Percentiles rank a stretch among this genome's conserved stretches.
Evolutionary conservation across 176 grass and related monocot genomes (phyloP).

Genomic region (Oryza australiensis): DNA sequence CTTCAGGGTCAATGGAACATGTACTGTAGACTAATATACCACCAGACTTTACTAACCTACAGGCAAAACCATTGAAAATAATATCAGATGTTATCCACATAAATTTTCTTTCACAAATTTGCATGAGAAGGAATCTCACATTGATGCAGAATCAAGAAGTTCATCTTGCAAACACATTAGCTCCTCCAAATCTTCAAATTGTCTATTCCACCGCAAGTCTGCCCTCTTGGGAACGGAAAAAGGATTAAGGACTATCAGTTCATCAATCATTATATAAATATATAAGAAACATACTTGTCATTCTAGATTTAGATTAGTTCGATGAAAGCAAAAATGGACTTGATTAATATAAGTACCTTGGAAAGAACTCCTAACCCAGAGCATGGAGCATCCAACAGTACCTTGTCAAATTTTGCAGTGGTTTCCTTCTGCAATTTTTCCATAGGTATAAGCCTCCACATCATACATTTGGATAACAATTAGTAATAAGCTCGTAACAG

Average conservation of each 20-base stretch:
- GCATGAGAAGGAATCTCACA: conserved; percentile 43
- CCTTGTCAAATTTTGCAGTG: conserved; percentile 64
- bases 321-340: conserved; percentile 8
- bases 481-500: neutral
- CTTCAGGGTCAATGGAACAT: conserved; percentile 88
- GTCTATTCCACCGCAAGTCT: conserved; percentile 94
- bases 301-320: conserved; percentile 21
- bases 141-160: conserved; percentile 78
- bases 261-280: neutral
- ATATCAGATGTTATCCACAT: conserved; percentile 21
- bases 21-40: conserved; percentile 92
- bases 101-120: conserved; percentile 24
- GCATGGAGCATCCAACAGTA: conserved; percentile 87
- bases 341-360: conserved; percentile 58
- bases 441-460: conserved; percentile 19
- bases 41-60: conserved; percentile 87
- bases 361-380: conserved; percentile 92
- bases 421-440: conserved; percentile 62
- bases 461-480: conserved; percentile 1
- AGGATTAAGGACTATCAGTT: neutral
- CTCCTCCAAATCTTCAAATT: conserved; percentile 83
- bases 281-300: conserved; percentile 3
- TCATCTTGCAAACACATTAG: conserved; percentile 78
- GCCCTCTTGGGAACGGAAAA: conserved; percentile 63
- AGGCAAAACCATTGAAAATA: conserved; percentile 29